These are phyloP conservation scores for Ustilago xerochloae DNA, from an alignment of 1,284 basidiomycete species.

Conservation along the genomic window DNA sequence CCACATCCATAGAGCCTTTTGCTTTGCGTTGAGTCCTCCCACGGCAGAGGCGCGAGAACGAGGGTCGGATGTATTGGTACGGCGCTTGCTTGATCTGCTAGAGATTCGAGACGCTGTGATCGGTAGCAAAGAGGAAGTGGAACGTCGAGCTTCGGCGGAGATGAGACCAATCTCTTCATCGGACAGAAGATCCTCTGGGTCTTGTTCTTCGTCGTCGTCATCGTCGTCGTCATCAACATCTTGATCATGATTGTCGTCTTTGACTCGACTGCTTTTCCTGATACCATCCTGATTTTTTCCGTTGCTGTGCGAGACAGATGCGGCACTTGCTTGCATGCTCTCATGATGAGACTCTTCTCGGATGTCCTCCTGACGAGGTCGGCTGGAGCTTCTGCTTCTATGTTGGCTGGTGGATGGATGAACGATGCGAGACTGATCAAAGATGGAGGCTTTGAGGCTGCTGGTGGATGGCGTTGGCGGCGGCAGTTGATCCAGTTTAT, in stretches of 20 bases:
- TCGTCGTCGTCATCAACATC: background rate
- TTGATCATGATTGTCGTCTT: background rate
- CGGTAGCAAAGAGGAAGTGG: background rate
- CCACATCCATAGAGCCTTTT: constrained; percentile 91
- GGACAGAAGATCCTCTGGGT: constrained; percentile 37
- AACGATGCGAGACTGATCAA: constrained; percentile 49
- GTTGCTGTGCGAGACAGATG: constrained; percentile 10
- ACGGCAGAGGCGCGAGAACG: constrained; percentile 35
- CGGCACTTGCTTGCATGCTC: constrained; percentile 4
- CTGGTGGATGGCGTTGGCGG: constrained; percentile 14
- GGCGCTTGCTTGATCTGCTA: constrained; percentile 14
- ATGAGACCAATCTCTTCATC: constrained; percentile 44
- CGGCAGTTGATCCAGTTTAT: constrained; percentile 26
- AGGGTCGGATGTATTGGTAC: constrained; percentile 15
- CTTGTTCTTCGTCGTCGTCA: constrained; percentile 33
- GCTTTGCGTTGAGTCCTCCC: constrained; percentile 42
- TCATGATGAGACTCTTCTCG: constrained; percentile 36
- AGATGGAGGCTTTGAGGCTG: constrained; percentile 45
- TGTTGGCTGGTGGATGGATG: constrained; percentile 42
- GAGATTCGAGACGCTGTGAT: constrained; percentile 11
- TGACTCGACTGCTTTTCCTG: background rate
- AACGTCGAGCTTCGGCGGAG: constrained; percentile 9
- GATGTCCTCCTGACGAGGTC: constrained; percentile 30
- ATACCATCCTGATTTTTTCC: background rate
- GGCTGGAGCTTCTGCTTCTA: constrained; percentile 4